Conservation (phyloP, 2,329 filamentous ascomycete species). For the Aspergillus quadricinctus region DNA sequence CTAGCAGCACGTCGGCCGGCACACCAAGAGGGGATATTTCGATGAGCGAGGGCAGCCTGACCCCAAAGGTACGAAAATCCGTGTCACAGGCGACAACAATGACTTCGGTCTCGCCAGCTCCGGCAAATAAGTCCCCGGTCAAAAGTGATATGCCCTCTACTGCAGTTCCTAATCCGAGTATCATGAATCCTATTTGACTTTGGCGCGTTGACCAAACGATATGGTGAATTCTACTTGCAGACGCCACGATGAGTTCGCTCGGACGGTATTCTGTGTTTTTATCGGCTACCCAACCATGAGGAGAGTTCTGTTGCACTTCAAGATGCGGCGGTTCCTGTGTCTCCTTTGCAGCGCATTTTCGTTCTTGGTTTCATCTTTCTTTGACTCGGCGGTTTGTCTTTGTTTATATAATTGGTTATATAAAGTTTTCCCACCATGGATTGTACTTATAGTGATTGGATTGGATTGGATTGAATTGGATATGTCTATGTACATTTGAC, state of each 20-base stretch:
- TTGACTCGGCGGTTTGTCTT: not conserved
- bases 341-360: no score
- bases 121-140: not conserved
- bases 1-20: conserved; percentile 22
- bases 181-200: conserved; percentile 33
- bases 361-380: no score
- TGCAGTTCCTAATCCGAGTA: conserved; percentile 27
- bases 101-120: conserved; percentile 1
- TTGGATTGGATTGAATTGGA: not conserved
- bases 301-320: not conserved
- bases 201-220: not conserved
- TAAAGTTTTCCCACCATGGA: not conserved
- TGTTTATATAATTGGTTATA: not conserved
- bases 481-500: not conserved
- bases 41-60: conserved; percentile 29
- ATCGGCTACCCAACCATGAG: not conserved
- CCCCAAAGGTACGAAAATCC: conserved; percentile 16
- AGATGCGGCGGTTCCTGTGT: not conserved
- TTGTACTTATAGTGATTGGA: not conserved
- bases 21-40: conserved; percentile 26
- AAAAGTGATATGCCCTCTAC: conserved; percentile 10
- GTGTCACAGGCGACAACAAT: conserved; percentile 4
- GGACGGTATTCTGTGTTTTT: not conserved
- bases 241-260: not conserved
- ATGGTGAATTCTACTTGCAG: not conserved